Evolutionary conservation across 495 filamentous ascomycete genomes (phyloP), one percentile per base, ranked within the genome.

Genomic region (Diplogelasinospora grovesii): DNA sequence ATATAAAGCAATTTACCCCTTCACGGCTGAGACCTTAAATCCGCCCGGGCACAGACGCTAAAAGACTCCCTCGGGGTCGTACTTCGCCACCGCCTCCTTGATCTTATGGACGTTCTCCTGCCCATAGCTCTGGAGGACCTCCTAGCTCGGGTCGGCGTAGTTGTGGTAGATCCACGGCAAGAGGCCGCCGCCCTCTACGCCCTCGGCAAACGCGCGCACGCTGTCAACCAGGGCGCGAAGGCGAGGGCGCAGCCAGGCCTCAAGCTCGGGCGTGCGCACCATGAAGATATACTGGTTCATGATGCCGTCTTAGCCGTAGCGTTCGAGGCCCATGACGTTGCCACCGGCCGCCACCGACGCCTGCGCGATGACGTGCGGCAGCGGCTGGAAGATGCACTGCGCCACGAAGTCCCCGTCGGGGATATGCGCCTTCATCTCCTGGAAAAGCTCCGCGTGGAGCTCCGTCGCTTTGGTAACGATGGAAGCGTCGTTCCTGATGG

Each of bases 271-370:
- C 2, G 55, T 51, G 24, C 41, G 29, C 2, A 48, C 46, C 39
- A 53, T 51, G 6, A 26, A 33, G 3, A 26, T 36, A 4, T 41
- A 36, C 0, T 46, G 39, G 14, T 46, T 52, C 4, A 61, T 34
- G 3, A 56, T 30, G 5, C 43, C 49, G 46, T 64, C 41, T 2
- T 59, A 61, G 4, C 57, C 43, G 0, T 64, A 56, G 0, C 52
- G 45, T 4, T 68, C 56, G 0, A 80, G 45, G 3, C 77, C 77
- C 11, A 81, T 53, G 4, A 70, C 60, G 45, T 80, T 79, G 0
- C 71, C 74, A 4, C 75, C 75, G 18, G 53, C 55, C 10, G 58
- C 63, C 11, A 48, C 44, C 43, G 67, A 69, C 19, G 66, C 57
- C 7, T 61, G 42, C 8, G 63, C 62, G 20, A 65, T 63, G 5